Conservation (phyloP, 805 yeast genomes). For the Pichia thaimueangensis region DNA sequence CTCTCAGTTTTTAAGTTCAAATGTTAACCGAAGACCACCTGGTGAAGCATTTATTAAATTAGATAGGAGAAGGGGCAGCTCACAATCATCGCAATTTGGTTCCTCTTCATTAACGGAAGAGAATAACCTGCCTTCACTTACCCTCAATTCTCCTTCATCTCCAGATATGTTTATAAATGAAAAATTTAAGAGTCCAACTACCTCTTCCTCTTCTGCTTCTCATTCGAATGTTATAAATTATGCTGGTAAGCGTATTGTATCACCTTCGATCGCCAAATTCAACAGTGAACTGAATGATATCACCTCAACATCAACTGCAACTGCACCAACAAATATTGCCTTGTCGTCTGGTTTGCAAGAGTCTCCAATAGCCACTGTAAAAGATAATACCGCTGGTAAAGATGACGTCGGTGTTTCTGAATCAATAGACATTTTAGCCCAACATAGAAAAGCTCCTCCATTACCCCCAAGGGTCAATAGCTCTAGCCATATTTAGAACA, state of each 20-base stretch:
- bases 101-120: conserved; percentile 8
- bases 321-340: neutral
- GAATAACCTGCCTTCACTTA: neutral
- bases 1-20: conserved; percentile 1
- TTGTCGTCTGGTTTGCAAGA: neutral
- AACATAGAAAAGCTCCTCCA: neutral
- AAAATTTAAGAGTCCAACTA: conserved; percentile 13
- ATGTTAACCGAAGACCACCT: conserved; percentile 2
- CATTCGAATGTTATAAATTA: neutral
- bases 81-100: conserved; percentile 8
- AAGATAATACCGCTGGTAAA: too few relatives aligned
- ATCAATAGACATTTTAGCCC: too few relatives aligned
- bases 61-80: conserved; percentile 6
- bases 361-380: neutral
- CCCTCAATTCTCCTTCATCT: conserved; percentile 14
- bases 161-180: conserved; percentile 26
- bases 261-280: neutral
- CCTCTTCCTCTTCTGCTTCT: neutral
- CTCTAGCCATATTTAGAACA: too few relatives aligned
- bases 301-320: neutral
- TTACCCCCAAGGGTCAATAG: too few relatives aligned
- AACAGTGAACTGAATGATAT: neutral
- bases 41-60: conserved; percentile 9
- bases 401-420: too few relatives aligned
- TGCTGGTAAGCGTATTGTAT: neutral